Evolutionary conservation across 768 basidiomycete genomes (phyloP).

Genomic region (Vararia minispora): DNA sequence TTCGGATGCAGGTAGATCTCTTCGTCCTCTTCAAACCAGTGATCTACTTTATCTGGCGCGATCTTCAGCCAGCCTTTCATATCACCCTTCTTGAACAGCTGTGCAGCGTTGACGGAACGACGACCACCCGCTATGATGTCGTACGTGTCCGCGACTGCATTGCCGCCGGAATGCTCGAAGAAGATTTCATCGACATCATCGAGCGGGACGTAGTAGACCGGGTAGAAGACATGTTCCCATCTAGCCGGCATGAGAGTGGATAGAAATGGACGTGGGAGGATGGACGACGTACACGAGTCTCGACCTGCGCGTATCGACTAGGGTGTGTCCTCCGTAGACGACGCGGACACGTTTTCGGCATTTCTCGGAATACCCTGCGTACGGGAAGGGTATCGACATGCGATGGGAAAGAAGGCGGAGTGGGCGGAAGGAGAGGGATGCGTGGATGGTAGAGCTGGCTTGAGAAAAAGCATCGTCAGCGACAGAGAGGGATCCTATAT

Average conservation of each 20-base stretch:
- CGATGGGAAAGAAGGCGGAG: no score
- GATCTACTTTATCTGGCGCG: constrained; percentile 38
- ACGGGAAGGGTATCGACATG: constrained; percentile 8
- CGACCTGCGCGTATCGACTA: constrained; percentile 45
- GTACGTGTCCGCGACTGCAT: constrained; percentile 26
- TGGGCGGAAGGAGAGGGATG: no score
- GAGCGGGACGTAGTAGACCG: constrained; percentile 40
- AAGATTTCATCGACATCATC: constrained; percentile 35
- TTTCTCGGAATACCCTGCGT: constrained; percentile 28
- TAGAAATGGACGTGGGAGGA: not conserved
- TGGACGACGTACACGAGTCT: constrained; percentile 42
- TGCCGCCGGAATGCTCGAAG: constrained; percentile 22
- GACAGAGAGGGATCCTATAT: no score
- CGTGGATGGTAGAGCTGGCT: no score
- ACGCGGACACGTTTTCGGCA: constrained; percentile 41
- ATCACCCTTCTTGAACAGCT: constrained; percentile 24
- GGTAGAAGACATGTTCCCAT: constrained; percentile 46
- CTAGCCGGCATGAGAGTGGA: constrained; percentile 19
- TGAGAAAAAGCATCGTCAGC: no score
- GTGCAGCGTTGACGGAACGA: constrained; percentile 29
- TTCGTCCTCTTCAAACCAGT: constrained; percentile 66
- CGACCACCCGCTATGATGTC: constrained; percentile 34
- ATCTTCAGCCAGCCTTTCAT: constrained; percentile 39
- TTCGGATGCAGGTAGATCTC: constrained; percentile 49
- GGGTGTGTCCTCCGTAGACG: constrained; percentile 31